These are phyloP conservation scores for Pachysolen tannophilus DNA, from an alignment of 805 yeast species.

Conservation along the genomic window DNA sequence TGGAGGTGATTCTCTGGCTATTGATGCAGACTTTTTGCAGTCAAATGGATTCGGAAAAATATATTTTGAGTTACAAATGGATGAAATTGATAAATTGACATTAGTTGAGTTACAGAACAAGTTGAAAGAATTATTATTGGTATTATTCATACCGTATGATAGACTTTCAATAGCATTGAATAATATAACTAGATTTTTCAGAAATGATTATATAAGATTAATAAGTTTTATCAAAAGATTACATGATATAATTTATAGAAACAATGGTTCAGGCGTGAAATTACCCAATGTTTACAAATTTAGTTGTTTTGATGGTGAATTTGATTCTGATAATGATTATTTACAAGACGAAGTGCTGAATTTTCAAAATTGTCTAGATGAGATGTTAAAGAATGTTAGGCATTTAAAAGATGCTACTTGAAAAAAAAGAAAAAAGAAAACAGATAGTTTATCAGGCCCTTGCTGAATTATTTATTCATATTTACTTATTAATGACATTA, in stretches of 20 bases:
- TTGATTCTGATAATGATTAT: background rate
- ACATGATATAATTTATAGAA: conserved; percentile 1
- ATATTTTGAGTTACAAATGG: conserved; percentile 1
- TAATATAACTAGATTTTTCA: conserved; percentile 4
- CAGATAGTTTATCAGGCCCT: too few species aligned
- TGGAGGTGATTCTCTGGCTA: conserved; percentile 2
- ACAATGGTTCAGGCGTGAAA: background rate
- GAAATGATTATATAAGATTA: conserved; percentile 6
- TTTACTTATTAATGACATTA: too few species aligned
- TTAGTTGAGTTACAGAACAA: conserved; percentile 5
- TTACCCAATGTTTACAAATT: conserved; percentile 7
- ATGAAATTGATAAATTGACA: conserved; percentile 2
- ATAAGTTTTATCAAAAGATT: conserved; percentile 2
- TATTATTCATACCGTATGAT: background rate
- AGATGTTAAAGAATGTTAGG: conserved; percentile 2
- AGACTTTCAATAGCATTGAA: background rate
- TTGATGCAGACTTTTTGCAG: background rate
- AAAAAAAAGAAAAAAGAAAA: too few species aligned
- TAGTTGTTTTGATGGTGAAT: conserved; percentile 1
- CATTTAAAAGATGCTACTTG: too few species aligned
- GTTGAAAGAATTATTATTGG: conserved; percentile 3
- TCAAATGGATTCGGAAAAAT: background rate
- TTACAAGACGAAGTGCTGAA: background rate
- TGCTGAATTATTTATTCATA: too few species aligned
- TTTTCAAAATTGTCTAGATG: conserved; percentile 4